Base-by-base conservation (phyloP, 179 eudicot genomes). In the Dionaea muscipula region DNA sequence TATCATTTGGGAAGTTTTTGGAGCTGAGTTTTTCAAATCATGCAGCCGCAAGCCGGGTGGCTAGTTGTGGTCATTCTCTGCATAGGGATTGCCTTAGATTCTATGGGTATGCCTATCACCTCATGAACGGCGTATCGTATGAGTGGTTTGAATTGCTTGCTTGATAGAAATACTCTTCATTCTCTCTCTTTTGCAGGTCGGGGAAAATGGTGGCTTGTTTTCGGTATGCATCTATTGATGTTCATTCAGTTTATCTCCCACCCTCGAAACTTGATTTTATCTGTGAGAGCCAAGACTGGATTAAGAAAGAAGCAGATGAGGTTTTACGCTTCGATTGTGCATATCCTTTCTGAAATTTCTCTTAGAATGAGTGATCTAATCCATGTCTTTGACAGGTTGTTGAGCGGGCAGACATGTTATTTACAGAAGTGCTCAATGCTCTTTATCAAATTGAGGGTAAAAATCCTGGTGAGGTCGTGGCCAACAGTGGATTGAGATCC, bases 191-290 rank as follows among this genome's bases (percentile, higher is more conserved):
- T 53, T 74, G 73, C 83, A 89, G 99, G 55, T 89, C 79, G 53
- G 99, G 95, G 53, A 79, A 85, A 55, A 89, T 89, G 99, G 99
- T 94, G 66, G 99, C 99, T 69, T 94, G 99, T 72, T 94, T 94
- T 65, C 96, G 96, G 31, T 94, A 94, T 78, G 96, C 99, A 50
- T 80, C 99, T 49, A 94, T 85, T 60, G 87, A 94, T 61, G 94
- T 94, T 65, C 89, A 76, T 66, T 85, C 99, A 16, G 99, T 85
- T 26, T 81, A 73, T 71, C 87, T 89, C 46, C 99, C 99, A 60
- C 99, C 99, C 14, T 41, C 74, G 16, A 81, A 78, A 73, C 83
- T 93, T 54, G 90, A 88, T 63, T 93, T 93, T 75, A 81, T 64
- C 61, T 76, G 71, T 53, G 87, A 78, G 64, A 63, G 59, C 63